Evolutionary conservation across 768 basidiomycete species (phyloP), one percentile per base, ranked within the genome.

Genomic region (Collybia mongolica): DNA sequence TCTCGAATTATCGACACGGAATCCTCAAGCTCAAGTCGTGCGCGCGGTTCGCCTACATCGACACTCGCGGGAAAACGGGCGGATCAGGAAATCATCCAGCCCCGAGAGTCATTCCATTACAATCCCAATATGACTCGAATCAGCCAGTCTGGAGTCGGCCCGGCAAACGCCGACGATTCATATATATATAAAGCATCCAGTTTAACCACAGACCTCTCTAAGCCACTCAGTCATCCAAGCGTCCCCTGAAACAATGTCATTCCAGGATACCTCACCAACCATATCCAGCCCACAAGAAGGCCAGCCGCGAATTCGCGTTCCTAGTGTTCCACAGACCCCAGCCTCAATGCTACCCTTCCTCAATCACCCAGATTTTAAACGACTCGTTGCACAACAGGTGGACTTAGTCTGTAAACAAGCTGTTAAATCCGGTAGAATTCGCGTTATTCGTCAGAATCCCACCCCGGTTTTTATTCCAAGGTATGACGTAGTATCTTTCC

Each of bases 381-480:
- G 50, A 3, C 29, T 52, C 14, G 37, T 53, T n/a, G 37, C 47
- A 6, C 46, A 48, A 19, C 42, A 44, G 3, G 44, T 39, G 3
- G 32, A 44, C 17, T 29, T 48, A 9, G 32, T 23, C 15, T 46
- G 39, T 24, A 41, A 26, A 19, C 39, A 53, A 41, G 51, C 51
- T 11, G 22, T 53, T 22, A 42, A 42, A 29, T 37, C 47, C 8
- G 51, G 51, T 1, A 53, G 24, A 35, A 46, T 53, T 26, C 51
- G 51, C 17, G 18, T 53, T 46, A 37, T 44, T 12, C 37, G 14
- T 23, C 29, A 26, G 14, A 52, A 32, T 11, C 9, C 43, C 6
- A 39, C 35, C 15, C 20, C 40, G 7, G n/a, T 49, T 23, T 49
- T 39, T 6, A 22, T 55, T 38, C 62, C 60, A 39, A 49, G 62